Evolutionary conservation across 768 basidiomycete species (phyloP).

Genomic region (Boletus subcaerulescens): DNA sequence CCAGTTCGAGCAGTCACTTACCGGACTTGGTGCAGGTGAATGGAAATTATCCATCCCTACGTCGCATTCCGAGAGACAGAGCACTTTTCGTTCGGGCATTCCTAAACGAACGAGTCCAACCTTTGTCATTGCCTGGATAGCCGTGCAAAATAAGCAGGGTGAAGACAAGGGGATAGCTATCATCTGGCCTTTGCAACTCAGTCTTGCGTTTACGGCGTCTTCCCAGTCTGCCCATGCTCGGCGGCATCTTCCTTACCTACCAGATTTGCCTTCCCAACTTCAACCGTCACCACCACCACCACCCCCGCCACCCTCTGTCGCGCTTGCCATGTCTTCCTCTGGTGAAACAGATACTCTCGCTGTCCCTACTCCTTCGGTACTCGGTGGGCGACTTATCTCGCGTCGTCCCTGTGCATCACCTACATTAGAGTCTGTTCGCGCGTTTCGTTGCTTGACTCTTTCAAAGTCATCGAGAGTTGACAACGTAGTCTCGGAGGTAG

Average conservation of each 20-base stretch:
- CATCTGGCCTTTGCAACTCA: conserved; percentile 68
- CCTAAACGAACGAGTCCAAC: conserved; percentile 19
- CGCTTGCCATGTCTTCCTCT: conserved; percentile 20
- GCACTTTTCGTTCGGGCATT: conserved; percentile 16
- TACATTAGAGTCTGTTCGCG: conserved; percentile 38
- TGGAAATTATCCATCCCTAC: conserved; percentile 36
- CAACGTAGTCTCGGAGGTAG: conserved; percentile 57
- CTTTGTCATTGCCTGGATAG: conserved; percentile 71
- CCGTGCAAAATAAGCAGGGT: conserved; percentile 72
- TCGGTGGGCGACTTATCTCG: conserved; percentile 29
- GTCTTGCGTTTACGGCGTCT: conserved; percentile 42
- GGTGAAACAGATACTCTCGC: neutral
- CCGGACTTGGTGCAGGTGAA: conserved; percentile 58
- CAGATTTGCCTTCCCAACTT: conserved; percentile 61
- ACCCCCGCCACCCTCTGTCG: conserved; percentile 34
- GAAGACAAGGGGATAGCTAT: conserved; percentile 77
- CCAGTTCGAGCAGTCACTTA: conserved; percentile 62
- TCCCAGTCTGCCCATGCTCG: conserved; percentile 37
- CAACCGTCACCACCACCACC: conserved; percentile 52
- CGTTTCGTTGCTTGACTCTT: conserved; percentile 51
- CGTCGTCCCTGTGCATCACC: conserved; percentile 33
- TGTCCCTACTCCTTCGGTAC: conserved; percentile 8
- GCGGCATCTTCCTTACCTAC: conserved; percentile 50
- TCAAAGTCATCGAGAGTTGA: conserved; percentile 49
- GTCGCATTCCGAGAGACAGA: conserved; percentile 20